Evolutionary conservation across 2,329 filamentous ascomycete species (phyloP).

Genomic region (Aurifilum marmelostoma): DNA sequence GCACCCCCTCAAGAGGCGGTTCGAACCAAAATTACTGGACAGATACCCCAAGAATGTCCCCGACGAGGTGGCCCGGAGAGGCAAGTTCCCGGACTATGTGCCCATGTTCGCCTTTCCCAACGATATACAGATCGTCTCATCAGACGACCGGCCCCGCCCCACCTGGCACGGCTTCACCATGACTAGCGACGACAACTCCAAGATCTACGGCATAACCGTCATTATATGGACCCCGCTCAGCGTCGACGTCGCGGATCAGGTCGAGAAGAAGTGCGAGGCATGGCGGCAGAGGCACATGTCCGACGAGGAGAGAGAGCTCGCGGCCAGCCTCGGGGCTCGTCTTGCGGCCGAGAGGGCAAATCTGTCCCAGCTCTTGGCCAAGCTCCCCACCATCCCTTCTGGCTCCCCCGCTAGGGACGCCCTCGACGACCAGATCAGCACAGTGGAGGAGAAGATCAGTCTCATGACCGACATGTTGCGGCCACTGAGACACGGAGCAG

Average conservation of each 20-base stretch:
- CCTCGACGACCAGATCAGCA: constrained; percentile 91
- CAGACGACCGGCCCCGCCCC: constrained; percentile 89
- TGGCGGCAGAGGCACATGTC: constrained; percentile 89
- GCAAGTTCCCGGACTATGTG: constrained; percentile 93
- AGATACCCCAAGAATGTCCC: constrained; percentile 84
- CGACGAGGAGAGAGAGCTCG: constrained; percentile 86
- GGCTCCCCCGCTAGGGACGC: constrained; percentile 80
- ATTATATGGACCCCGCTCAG: constrained; percentile 92
- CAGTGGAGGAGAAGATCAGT: constrained; percentile 94
- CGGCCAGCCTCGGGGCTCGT: constrained; percentile 86
- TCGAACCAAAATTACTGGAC: constrained; percentile 95
- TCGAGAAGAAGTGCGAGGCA: constrained; percentile 80
- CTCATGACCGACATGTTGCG: constrained; percentile 96
- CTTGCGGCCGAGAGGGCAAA: constrained; percentile 87
- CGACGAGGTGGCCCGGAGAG: constrained; percentile 79
- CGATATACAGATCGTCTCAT: constrained; percentile 94
- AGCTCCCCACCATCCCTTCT: constrained; percentile 78
- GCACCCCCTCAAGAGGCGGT: constrained; percentile 91
- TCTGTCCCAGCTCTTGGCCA: constrained; percentile 82
- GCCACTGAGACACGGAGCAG: constrained; percentile 89
- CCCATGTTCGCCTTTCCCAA: constrained; percentile 99
- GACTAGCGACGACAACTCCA: constrained; percentile 90
- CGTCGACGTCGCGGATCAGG: constrained; percentile 77
- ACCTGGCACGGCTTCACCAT: constrained; percentile 99
- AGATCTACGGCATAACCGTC: constrained; percentile 87